Conservation (phyloP, 768 basidiomycete genomes). For the Boletus edulis region DNA sequence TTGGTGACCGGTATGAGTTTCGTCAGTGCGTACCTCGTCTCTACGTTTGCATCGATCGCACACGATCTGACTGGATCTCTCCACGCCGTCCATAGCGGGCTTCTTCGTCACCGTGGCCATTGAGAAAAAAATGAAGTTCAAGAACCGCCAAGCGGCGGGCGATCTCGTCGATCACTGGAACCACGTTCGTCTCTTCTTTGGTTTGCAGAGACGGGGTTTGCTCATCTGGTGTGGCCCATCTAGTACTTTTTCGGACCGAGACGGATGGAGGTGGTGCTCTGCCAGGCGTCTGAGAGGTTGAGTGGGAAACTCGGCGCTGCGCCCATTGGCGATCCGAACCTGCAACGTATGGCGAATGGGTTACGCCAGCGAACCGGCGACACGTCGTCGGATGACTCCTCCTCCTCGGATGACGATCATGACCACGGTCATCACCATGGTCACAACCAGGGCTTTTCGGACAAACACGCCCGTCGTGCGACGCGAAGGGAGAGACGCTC, state of each 20-base stretch:
- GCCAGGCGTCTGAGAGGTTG: slow-evolving; percentile 30
- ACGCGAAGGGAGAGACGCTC: slow-evolving; percentile 14
- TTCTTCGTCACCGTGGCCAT: slow-evolving; percentile 14
- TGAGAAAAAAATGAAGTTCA: slow-evolving; percentile 29
- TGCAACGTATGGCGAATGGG: slow-evolving; percentile 16
- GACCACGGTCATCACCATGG: background rate
- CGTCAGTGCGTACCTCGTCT: slow-evolving; percentile 11
- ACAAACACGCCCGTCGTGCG: background rate
- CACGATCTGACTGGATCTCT: background rate
- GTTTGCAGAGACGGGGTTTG: background rate
- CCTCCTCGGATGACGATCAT: background rate
- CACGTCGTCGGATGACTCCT: background rate
- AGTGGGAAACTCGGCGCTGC: slow-evolving; percentile 25
- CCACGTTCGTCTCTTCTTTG: slow-evolving; percentile 31
- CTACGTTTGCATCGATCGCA: background rate
- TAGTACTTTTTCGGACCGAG: slow-evolving; percentile 51
- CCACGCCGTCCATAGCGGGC: slow-evolving; percentile 8
- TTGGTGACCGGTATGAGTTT: slow-evolving; percentile 30
- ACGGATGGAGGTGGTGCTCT: slow-evolving; percentile 40
- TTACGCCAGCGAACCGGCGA: slow-evolving; percentile 11
- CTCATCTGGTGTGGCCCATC: background rate
- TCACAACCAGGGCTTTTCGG: background rate
- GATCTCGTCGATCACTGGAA: slow-evolving; percentile 51
- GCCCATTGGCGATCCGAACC: slow-evolving; percentile 18
- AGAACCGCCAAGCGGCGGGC: slow-evolving; percentile 38